Evolutionary conservation across 768 basidiomycete species (phyloP).

Genomic region (Cystofilobasidium bisporidii): DNA sequence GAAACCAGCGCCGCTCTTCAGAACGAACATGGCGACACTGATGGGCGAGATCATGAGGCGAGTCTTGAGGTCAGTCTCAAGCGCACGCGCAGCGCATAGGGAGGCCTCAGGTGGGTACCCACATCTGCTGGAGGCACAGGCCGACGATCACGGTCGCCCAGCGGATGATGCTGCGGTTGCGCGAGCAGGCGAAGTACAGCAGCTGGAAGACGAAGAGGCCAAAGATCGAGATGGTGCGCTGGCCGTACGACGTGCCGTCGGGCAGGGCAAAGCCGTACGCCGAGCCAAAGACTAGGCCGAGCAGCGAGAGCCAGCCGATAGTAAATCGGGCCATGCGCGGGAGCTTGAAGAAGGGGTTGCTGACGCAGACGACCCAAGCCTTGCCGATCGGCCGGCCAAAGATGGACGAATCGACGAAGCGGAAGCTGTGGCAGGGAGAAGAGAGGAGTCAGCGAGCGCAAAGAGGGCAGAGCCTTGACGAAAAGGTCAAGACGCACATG

Average conservation of each 20-base stretch:
- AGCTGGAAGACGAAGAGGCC: slow-evolving; percentile 67
- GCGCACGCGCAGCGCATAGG: no score
- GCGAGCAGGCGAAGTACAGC: slow-evolving; percentile 61
- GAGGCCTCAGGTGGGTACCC: no score
- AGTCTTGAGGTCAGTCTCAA: no score
- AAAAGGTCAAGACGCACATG: not conserved
- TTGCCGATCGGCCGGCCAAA: slow-evolving; percentile 52
- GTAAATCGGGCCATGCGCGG: slow-evolving; percentile 49
- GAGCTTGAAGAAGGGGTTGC: slow-evolving; percentile 59
- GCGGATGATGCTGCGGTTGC: slow-evolving; percentile 54
- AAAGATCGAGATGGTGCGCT: slow-evolving; percentile 70
- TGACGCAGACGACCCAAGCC: slow-evolving; percentile 55
- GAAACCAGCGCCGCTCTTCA: slow-evolving; percentile 74
- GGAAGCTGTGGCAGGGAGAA: not conserved
- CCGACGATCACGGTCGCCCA: slow-evolving; percentile 75
- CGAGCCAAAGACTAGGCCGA: slow-evolving; percentile 72
- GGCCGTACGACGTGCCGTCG: slow-evolving; percentile 55
- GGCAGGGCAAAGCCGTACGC: slow-evolving; percentile 64
- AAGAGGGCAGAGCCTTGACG: not conserved
- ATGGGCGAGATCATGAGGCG: no score
- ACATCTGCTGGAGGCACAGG: slow-evolving; percentile 71
- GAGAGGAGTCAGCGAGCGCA: not conserved
- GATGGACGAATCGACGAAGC: slow-evolving; percentile 6
- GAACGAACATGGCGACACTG: slow-evolving; percentile 78
- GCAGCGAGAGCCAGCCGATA: slow-evolving; percentile 65